Evolutionary conservation across 2,329 filamentous ascomycete genomes (phyloP).

Genomic region (Aspergillus fijiensis): DNA sequence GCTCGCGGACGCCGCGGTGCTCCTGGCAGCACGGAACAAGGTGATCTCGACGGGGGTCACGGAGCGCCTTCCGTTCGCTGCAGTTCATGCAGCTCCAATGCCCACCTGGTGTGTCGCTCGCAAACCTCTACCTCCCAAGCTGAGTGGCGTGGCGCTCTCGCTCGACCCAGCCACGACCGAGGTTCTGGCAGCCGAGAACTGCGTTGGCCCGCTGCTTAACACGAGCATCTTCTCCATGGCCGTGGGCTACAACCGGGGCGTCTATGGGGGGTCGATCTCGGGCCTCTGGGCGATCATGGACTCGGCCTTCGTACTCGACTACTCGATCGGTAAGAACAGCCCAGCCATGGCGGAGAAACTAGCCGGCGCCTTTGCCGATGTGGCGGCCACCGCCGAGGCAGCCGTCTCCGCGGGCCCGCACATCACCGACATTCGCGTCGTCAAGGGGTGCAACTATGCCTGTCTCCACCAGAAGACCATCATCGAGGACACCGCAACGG

Average conservation of each 20-base stretch:
- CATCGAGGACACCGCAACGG: not conserved
- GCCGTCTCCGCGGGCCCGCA: not conserved
- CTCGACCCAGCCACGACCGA: not conserved
- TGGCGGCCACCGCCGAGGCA: not conserved
- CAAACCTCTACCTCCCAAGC: not conserved
- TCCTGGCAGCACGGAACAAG: not conserved
- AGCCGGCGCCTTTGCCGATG: not conserved
- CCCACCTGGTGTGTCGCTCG: not conserved
- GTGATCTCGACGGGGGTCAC: not conserved
- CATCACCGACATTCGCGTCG: not conserved
- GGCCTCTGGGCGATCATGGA: not conserved
- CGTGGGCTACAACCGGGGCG: not conserved
- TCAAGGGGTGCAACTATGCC: not conserved
- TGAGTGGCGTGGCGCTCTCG: not conserved
- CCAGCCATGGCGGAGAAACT: not conserved
- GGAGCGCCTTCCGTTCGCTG: not conserved
- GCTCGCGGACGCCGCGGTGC: not conserved
- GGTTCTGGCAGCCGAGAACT: not conserved
- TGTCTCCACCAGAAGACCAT: conserved; percentile 1
- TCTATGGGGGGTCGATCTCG: conserved; percentile 1
- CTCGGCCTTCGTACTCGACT: not conserved
- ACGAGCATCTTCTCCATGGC: conserved; percentile 1
- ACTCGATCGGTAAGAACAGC: conserved; percentile 1
- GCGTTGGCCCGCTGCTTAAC: not conserved
- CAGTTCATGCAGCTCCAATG: not conserved